Evolutionary conservation across 2,329 filamentous ascomycete species (phyloP), one percentile per base, ranked within the genome.

Genomic region (Metarhizium anisopliae): DNA sequence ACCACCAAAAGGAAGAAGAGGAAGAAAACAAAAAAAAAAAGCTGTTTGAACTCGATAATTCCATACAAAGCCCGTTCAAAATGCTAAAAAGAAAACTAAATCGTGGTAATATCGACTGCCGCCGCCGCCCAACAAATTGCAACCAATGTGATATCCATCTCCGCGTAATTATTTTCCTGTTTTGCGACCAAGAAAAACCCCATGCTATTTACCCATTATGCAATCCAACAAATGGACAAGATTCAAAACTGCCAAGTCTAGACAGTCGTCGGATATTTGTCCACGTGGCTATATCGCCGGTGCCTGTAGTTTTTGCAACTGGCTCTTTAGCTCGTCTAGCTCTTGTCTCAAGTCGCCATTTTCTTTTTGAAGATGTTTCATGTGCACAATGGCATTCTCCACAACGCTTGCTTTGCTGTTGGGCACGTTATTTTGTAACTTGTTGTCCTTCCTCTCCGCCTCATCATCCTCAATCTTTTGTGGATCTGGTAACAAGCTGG

Each of bases 381-480:
- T 96, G 67, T 97, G 96, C 56, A 92, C 86, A 64, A 97, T 97
- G 1, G 94, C 94, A 72, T 89, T 86, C 72, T 99, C 94, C n/a
- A 99, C 94, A 1, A 95, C 96, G 62, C 89, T 95, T 1, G 94
- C 94, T 70, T 97, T 99, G 72, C 91, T 96, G 65, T 86, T 91
- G 36, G 87, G 84, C 53, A 83, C 80, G 57, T 73, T 76, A 6
- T 69, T 70, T 54, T 73, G 73, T 6, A 29, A 52, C 63, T 78
- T 78, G 6, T 67, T 68, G 35, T 75, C 72, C 67, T 80, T 77
- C 63, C 77, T 72, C 1, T 77, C 76, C 30, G 76, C 74, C 32
- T 77, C 75, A 49, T 74, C 73, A 32, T 65, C 70, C 14, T 65
- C 74, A 16, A 71, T 67, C 51, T 68, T 74, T 52, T 69, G 72